Evolutionary conservation across 176 grass and related monocot species (phyloP), one percentile per base, ranked within the genome.

Genomic region (Bothriochloa decipiens): DNA sequence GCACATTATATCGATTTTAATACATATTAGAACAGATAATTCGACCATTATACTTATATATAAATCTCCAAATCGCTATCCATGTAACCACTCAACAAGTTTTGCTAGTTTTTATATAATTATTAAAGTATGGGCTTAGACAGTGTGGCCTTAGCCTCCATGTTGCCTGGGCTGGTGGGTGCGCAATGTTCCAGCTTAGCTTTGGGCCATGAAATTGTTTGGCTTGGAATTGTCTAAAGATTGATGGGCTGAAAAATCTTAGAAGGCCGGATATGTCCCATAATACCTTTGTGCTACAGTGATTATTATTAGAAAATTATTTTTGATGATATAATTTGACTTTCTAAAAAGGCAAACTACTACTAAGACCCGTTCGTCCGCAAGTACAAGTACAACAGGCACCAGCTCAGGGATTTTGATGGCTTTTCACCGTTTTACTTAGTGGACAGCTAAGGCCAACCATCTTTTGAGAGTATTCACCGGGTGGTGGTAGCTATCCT

Each of bases 351-450:
- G n/a, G n/a, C n/a, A 35, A 35, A 35, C 35, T 35, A 35, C 35
- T 35, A 35, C 35, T 35, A 35, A 35, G 35, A 29, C 55, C 16
- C 47, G 13, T 28, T 65, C 8, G 7, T 15, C 22, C 1, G 13
- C 17, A 53, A 27, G 18, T 17, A 35, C 73, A 42, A 40, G 18
- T 17, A 35, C 73, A 42, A 28, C 10, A 39, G 64, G 47, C 63
- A 77, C 50, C 47, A 69, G 11, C 83, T 70, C 36, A 85, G 4
- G 18, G 43, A 60, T 46, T 70, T 61, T 13, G 75, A 78, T 41
- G 11, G 18, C 17, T 13, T 16, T 76, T 74, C 29, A 25, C 18
- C 23, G 65, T 33, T 78, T 79, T 73, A 22, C 55, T 70, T n/a
- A 29, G 68, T 29, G 76, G 55, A 72, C 53, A 86, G 41, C 67